Evolutionary conservation across 805 yeast genomes (phyloP).

Genomic region (Starmerella sirachaensis): DNA sequence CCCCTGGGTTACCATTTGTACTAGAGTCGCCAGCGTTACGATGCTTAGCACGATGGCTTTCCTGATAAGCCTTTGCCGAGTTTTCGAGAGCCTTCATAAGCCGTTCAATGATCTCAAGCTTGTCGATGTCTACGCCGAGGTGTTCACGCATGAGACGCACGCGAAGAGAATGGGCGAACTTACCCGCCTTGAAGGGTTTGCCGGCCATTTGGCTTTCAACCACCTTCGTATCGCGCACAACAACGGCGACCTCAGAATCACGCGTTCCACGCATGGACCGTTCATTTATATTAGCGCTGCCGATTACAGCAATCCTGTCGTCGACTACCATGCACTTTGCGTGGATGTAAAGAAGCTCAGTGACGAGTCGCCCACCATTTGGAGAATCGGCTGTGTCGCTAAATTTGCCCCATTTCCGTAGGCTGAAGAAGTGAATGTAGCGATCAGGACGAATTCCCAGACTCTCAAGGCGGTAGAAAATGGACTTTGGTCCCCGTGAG

Average conservation of each 20-base stretch:
- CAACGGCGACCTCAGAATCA: constrained; percentile 88
- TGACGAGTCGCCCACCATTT: constrained; percentile 40
- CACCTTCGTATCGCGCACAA: constrained; percentile 60
- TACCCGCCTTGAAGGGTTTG: constrained; percentile 64
- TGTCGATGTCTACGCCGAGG: constrained; percentile 59
- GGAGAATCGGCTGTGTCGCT: constrained; percentile 36
- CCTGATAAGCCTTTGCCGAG: background rate
- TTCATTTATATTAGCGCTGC: constrained; percentile 95
- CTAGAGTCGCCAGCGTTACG: constrained; percentile 1
- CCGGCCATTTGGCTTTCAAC: constrained; percentile 64
- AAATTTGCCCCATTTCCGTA: constrained; percentile 90
- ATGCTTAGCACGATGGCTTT: background rate
- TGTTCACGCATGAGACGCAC: constrained; percentile 94
- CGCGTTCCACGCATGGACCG: constrained; percentile 89
- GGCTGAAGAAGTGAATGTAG: constrained; percentile 80
- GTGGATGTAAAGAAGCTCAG: constrained; percentile 89
- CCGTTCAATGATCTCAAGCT: constrained; percentile 22
- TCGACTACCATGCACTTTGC: constrained; percentile 87
- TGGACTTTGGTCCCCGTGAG: constrained; percentile 77
- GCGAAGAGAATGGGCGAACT: constrained; percentile 79
- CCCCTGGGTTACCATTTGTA: background rate
- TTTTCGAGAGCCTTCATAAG: constrained; percentile 13
- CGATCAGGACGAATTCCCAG: constrained; percentile 79
- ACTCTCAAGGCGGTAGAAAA: constrained; percentile 66
- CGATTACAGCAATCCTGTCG: constrained; percentile 85